Conservation (phyloP, 2,329 filamentous ascomycete species). For the Aureobasidium musti region DNA sequence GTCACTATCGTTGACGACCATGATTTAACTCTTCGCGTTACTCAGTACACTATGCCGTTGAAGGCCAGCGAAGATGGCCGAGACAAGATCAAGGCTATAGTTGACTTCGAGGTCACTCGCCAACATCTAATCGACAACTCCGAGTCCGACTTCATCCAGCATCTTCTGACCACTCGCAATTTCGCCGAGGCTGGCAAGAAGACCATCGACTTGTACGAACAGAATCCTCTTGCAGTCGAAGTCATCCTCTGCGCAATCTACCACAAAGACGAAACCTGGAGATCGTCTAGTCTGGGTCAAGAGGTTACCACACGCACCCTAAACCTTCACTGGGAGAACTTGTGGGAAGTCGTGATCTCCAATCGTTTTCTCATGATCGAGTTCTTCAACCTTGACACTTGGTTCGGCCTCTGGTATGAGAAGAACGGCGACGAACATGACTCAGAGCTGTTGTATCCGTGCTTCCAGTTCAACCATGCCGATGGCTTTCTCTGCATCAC, state of each 20-base stretch:
- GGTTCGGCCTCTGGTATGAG: slow-evolving; percentile 1
- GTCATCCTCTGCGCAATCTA: background rate
- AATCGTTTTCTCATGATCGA: background rate
- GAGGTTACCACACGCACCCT: background rate
- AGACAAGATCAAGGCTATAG: slow-evolving; percentile 26
- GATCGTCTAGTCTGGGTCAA: background rate
- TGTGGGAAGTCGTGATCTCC: background rate
- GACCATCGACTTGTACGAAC: background rate
- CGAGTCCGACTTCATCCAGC: slow-evolving; percentile 24
- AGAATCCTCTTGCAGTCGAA: background rate
- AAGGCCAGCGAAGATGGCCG: background rate
- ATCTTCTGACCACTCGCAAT: slow-evolving; percentile 1
- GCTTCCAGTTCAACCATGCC: slow-evolving; percentile 39
- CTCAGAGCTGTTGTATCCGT: slow-evolving; percentile 35
- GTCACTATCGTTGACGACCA: slow-evolving; percentile 29
- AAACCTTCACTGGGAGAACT: background rate
- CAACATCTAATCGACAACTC: slow-evolving; percentile 2
- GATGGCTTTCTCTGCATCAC: slow-evolving; percentile 38
- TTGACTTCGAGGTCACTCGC: slow-evolving; percentile 33
- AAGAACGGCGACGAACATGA: background rate
- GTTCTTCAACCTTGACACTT: background rate
- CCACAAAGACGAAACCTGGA: background rate
- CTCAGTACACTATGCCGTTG: slow-evolving; percentile 24
- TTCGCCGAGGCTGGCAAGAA: slow-evolving; percentile 20
- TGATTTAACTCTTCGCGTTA: slow-evolving; percentile 32